phyloP scores from a whole-genome alignment of 495 filamentous ascomycete species.

The Penicillium daleae region DNA sequence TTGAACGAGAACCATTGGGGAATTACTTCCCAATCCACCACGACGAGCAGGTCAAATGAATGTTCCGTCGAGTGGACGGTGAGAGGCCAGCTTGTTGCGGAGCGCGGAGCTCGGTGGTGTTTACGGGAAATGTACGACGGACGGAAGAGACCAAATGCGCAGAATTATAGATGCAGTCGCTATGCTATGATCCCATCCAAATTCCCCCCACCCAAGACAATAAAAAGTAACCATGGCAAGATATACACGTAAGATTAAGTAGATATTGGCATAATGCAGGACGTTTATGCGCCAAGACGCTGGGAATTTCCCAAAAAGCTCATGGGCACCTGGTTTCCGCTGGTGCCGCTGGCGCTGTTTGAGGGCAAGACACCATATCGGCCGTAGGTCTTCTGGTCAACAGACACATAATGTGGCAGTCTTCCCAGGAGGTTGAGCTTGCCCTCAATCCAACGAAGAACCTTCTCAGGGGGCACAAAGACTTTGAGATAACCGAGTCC shows the following conservation, averaged over 20 bases:
- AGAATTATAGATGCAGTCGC: constrained; percentile 31
- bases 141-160: constrained; percentile 29
- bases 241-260: constrained; percentile 43
- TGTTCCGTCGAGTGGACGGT: constrained; percentile 11
- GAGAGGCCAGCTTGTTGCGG: constrained; percentile 19
- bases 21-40: constrained; percentile 21
- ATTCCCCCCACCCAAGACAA: constrained; percentile 12
- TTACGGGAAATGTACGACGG: constrained; percentile 34
- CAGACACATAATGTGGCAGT: constrained; percentile 84
- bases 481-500: constrained; percentile 84
- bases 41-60: constrained; percentile 16
- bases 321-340: constrained; percentile 51
- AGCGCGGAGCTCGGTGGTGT: constrained; percentile 28
- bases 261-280: constrained; percentile 6
- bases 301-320: constrained; percentile 64
- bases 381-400: constrained; percentile 97
- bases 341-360: constrained; percentile 43
- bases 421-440: constrained; percentile 81
- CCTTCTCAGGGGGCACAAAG: constrained; percentile 79
- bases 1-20: constrained; percentile 33
- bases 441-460: constrained; percentile 79
- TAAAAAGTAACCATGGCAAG: constrained; percentile 26
- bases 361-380: constrained; percentile 85
- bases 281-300: constrained; percentile 62
- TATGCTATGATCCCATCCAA: constrained; percentile 33